These are phyloP conservation scores for Calvatia gigantea DNA, from an alignment of 768 basidiomycete species.

Conservation along the genomic window DNA sequence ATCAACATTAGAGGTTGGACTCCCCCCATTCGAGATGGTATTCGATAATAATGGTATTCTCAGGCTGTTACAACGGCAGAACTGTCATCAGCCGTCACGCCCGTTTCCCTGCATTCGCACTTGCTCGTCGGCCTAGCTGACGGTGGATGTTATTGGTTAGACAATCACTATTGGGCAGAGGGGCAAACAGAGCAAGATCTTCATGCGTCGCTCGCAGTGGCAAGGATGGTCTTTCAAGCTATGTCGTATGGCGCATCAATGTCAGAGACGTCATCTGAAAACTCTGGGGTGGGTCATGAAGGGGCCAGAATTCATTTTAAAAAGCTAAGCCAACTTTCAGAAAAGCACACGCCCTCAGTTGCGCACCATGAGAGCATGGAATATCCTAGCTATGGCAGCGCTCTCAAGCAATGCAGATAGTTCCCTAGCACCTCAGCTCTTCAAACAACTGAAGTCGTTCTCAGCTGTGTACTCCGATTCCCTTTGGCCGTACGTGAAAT, in stretches of 20 bases:
- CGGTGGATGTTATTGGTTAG: constrained; percentile 51
- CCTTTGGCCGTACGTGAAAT: constrained; percentile 38
- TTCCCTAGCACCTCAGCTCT: constrained; percentile 38
- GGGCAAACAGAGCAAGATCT: constrained; percentile 50
- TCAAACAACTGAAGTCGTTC: constrained; percentile 50
- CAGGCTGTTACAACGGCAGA: constrained; percentile 21
- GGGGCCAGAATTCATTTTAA: neutral
- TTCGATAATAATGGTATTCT: neutral
- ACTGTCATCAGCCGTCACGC: too few species aligned
- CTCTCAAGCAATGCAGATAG: constrained; percentile 35
- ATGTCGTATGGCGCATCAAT: constrained; percentile 40
- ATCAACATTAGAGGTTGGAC: constrained; percentile 50
- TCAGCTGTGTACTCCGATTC: constrained; percentile 41
- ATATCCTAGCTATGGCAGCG: constrained; percentile 53
- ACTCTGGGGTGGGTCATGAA: constrained; percentile 29
- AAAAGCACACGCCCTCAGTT: constrained; percentile 1
- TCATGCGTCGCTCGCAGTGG: constrained; percentile 44
- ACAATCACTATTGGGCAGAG: constrained; percentile 44
- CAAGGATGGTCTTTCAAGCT: constrained; percentile 49
- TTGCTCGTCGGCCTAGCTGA: constrained; percentile 33
- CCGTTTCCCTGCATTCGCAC: neutral
- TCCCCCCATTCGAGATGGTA: neutral
- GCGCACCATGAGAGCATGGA: constrained; percentile 59
- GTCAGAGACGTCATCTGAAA: constrained; percentile 35
- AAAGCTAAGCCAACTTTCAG: constrained; percentile 9